A percentile compares a stretch with the other conserved stretches of the same genome.
Conservation (phyloP, 495 filamentous ascomycete genomes). For the Margaritispora aquatica region DNA sequence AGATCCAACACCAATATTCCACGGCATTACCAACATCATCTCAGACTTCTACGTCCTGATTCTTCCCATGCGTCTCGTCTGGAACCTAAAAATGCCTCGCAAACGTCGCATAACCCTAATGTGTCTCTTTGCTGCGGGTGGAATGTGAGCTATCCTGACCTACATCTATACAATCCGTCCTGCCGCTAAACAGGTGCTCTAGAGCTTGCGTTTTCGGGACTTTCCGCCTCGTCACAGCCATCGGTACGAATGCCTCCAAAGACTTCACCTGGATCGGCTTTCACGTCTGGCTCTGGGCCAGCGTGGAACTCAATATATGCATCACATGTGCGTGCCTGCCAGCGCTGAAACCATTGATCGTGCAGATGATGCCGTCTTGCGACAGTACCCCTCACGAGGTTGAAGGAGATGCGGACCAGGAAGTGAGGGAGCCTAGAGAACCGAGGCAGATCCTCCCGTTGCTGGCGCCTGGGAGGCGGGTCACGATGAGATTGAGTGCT, state of each 20-base stretch:
- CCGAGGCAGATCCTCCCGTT: not conserved
- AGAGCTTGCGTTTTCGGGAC: conserved; percentile 4
- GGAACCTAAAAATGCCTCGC: conserved; percentile 36
- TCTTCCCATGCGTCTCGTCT: conserved; percentile 43
- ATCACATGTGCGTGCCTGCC: conserved; percentile 8
- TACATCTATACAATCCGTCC: not conserved
- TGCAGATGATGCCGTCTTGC: not conserved
- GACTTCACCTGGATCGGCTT: conserved; percentile 8
- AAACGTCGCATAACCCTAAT: conserved; percentile 41
- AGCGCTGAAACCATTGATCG: not conserved
- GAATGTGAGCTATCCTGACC: conserved; percentile 33
- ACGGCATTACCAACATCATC: conserved; percentile 21
- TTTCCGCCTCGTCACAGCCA: not conserved
- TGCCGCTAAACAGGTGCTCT: not conserved
- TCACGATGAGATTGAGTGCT: not conserved
- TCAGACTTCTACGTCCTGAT: conserved; percentile 31
- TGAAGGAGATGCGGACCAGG: not conserved
- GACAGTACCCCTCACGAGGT: not conserved
- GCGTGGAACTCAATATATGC: conserved; percentile 2
- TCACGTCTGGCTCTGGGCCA: conserved; percentile 2
- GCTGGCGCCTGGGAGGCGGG: not conserved
- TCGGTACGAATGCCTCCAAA: not conserved
- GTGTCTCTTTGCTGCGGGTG: conserved; percentile 40
- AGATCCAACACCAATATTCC: not conserved
- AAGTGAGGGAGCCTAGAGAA: no score